These are phyloP conservation scores for Puya raimondii DNA, from an alignment of 176 grass and related monocot genomes.

Conservation along the genomic window DNA sequence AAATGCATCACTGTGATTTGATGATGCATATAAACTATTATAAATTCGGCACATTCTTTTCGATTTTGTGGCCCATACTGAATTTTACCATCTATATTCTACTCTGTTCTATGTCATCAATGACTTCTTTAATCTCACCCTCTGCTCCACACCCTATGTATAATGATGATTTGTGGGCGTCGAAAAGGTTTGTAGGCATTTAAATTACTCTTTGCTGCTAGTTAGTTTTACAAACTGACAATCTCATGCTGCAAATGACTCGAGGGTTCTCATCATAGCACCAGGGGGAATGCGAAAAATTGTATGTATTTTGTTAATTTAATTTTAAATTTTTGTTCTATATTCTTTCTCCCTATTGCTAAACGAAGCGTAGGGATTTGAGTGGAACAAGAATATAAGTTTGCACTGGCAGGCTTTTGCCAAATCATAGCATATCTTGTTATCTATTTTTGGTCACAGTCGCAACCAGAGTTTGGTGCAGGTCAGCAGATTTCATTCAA, in stretches of 20 bases:
- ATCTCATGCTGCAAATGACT: constrained; percentile 76
- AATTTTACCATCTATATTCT: constrained; percentile 4
- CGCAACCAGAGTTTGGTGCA: constrained; percentile 58
- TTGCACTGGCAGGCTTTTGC: constrained; percentile 42
- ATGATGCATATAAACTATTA: constrained; percentile 1
- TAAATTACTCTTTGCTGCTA: constrained; percentile 51
- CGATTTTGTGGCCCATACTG: not conserved
- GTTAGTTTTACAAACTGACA: constrained; percentile 78
- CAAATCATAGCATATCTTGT: constrained; percentile 67
- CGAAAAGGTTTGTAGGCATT: constrained; percentile 62
- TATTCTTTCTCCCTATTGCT: constrained; percentile 40
- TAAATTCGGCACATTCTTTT: too few relatives aligned
- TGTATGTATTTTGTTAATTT: constrained; percentile 91
- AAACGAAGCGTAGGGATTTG: constrained; percentile 53
- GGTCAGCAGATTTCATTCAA: constrained; percentile 85
- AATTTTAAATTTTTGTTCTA: constrained; percentile 26
- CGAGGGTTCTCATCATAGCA: constrained; percentile 57
- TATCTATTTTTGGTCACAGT: constrained; percentile 73
- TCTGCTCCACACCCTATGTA: constrained; percentile 1
- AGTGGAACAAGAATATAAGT: constrained; percentile 50
- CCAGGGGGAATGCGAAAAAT: constrained; percentile 55
- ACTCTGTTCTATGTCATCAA: constrained; percentile 12
- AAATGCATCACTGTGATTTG: not conserved
- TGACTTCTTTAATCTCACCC: not conserved
- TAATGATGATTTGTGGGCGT: constrained; percentile 26